A percentile compares a stretch with the other conserved stretches of the same genome.
Conservation (phyloP, 2,329 filamentous ascomycete species). For the Alternaria triticimaculans region DNA sequence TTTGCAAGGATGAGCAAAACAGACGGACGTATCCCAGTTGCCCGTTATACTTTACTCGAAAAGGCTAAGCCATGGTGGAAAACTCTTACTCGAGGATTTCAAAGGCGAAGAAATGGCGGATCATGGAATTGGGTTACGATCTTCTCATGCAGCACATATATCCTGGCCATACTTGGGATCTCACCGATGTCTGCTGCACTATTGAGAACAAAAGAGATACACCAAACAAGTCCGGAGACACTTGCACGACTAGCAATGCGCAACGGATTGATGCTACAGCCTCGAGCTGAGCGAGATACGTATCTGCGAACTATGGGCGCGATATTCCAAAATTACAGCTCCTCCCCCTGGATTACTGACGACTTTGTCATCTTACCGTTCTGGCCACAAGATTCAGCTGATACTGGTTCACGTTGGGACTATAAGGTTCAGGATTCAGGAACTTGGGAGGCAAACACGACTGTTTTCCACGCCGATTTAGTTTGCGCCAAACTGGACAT, state of each 20-base stretch:
- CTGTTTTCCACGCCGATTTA: background rate
- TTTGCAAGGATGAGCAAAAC: background rate
- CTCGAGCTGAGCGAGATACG: background rate
- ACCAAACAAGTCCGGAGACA: background rate
- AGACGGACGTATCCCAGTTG: background rate
- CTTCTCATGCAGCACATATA: background rate
- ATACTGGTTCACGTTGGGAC: background rate
- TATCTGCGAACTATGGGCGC: background rate
- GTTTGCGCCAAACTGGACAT: background rate
- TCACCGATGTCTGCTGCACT: background rate
- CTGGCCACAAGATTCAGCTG: background rate
- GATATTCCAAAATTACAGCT: background rate
- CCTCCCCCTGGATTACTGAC: background rate
- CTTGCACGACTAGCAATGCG: background rate
- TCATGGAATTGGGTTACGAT: background rate
- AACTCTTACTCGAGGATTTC: background rate
- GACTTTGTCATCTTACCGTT: background rate
- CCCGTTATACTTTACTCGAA: background rate
- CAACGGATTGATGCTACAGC: background rate
- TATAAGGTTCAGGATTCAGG: background rate
- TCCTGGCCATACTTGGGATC: background rate
- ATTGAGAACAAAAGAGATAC: background rate
- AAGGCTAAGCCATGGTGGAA: background rate
- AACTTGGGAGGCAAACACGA: background rate
- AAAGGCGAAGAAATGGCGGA: background rate